Base-by-base conservation (phyloP, 345 rosid genomes). In the Melaleuca quinquenervia region DNA sequence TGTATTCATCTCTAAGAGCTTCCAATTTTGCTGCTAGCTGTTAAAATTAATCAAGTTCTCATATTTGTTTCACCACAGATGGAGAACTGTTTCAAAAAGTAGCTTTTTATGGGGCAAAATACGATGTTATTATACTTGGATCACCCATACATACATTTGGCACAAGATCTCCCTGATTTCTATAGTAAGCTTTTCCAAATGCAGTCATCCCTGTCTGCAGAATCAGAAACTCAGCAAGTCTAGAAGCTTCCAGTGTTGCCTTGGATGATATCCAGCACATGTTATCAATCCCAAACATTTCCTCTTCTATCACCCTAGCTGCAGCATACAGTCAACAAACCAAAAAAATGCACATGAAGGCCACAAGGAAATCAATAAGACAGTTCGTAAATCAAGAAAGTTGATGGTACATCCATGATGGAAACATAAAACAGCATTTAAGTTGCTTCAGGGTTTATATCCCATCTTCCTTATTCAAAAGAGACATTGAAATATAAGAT, bases 161-260 rank as follows among this genome's bases (percentile, higher is more conserved):
- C 84, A 95, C 94, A 58, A 97, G 98, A 91, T 97, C 99, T 82
- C 92, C 54, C 86, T 93, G 96, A 85, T 91, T 92, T 88, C 98
- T 91, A 92, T 95, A 97, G 92, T 91, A 95, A 70, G 96, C 95
- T 90, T 95, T 95, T 83, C 99, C 99, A 83, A 97, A 97, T 52
- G 97, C 96, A 75, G 99, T 95, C 99, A 97, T 97, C 87, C 99
- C 99, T 14, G 99, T 95, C 91, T 92, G 97, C 86, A 97, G 93
- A 89, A 97, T 96, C 90, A 97, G 89, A 91, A 91, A 90, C 83
- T 97, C 98, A 11, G 98, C 95, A 85, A 92, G 93, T 89, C 94
- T 92, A 45, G 98, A 97, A 91, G 99, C 98, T 88, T 97, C 98
- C 89, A 95, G 86, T 45, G 98, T 95, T 86, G 98, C 94, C 90